Evolutionary conservation across 768 basidiomycete species (phyloP).

Genomic region (Termitomyces bulborhizus): DNA sequence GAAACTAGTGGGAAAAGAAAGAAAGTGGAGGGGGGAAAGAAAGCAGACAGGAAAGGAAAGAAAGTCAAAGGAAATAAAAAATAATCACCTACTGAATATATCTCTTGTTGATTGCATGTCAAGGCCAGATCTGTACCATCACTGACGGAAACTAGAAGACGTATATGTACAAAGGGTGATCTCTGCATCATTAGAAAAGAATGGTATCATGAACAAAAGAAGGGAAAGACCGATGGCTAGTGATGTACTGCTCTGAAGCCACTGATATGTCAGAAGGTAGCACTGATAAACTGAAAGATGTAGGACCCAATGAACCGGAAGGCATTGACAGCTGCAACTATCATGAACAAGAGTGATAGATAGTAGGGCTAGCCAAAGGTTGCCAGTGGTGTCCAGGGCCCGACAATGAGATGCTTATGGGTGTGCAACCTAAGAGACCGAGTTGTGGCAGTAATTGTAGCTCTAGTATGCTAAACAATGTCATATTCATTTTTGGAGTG

Average conservation of each 20-base stretch:
- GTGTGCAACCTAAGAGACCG: no score
- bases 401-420: no score
- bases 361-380: not conserved
- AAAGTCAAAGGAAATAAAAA: no score
- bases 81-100: no score
- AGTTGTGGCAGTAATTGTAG: no score
- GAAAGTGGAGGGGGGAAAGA: no score
- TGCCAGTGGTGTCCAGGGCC: no score
- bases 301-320: constrained; percentile 32
- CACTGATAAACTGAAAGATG: not conserved
- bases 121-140: constrained; percentile 16
- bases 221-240: not conserved
- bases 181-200: constrained; percentile 24
- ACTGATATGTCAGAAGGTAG: not conserved
- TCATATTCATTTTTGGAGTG: no score
- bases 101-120: no score
- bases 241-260: constrained; percentile 19
- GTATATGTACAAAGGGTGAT: constrained; percentile 18
- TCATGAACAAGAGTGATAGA: not conserved
- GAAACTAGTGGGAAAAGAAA: no score
- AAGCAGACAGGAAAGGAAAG: no score
- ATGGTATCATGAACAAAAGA: not conserved
- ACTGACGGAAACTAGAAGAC: constrained; percentile 9
- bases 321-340: constrained; percentile 34
- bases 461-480: no score